Evolutionary conservation across 768 basidiomycete species (phyloP).

Genomic region (Amanita jacksonii): DNA sequence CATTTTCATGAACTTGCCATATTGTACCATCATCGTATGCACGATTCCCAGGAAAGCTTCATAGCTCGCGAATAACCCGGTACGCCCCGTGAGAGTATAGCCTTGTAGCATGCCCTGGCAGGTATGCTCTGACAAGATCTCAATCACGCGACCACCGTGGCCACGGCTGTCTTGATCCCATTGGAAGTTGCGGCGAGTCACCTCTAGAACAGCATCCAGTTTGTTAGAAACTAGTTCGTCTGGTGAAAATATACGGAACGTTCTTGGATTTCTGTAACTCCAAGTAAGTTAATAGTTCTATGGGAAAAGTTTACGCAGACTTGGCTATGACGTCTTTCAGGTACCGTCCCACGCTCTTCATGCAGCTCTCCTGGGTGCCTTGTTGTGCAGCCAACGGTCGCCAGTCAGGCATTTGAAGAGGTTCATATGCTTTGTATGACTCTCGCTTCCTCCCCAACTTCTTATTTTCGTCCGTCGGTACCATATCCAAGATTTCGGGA

Average conservation of each 20-base stretch:
- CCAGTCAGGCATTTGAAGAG: constrained; percentile 64
- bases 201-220: constrained; percentile 69
- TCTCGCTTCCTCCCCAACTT: constrained; percentile 66
- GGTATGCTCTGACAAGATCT: constrained; percentile 85
- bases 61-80: constrained; percentile 82
- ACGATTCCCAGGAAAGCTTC: constrained; percentile 89
- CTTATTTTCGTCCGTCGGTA: constrained; percentile 46
- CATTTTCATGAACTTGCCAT: constrained; percentile 85
- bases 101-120: constrained; percentile 90
- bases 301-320: constrained; percentile 23
- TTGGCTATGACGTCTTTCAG: constrained; percentile 45
- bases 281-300: background rate
- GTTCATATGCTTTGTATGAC: constrained; percentile 49
- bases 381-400: constrained; percentile 37
- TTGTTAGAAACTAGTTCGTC: constrained; percentile 87
- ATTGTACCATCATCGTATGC: constrained; percentile 86
- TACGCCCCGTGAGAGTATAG: constrained; percentile 83
- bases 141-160: constrained; percentile 74
- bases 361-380: constrained; percentile 60
- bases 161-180: constrained; percentile 66
- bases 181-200: constrained; percentile 68
- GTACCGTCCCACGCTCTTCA: constrained; percentile 58
- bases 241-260: constrained; percentile 86
- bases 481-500: constrained; percentile 44
- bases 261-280: constrained; percentile 53